Conservation (phyloP, 805 yeast species). For the Ogataea chonburiensis region DNA sequence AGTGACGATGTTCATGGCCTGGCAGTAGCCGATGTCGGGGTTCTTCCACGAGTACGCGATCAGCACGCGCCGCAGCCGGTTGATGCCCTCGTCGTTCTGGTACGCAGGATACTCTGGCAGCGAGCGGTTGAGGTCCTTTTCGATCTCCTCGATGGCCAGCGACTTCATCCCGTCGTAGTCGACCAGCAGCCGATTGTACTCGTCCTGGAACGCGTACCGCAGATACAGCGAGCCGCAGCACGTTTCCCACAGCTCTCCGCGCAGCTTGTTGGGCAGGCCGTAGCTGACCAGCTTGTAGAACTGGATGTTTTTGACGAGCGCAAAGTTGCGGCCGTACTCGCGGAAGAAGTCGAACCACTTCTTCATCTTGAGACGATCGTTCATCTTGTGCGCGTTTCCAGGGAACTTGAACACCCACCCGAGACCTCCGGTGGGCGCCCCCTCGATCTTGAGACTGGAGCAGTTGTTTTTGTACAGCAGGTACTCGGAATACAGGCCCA, state of each 20-base stretch:
- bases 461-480: slow-evolving; percentile 59
- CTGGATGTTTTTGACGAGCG: slow-evolving; percentile 68
- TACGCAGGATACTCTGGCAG: slow-evolving; percentile 95
- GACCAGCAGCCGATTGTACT: slow-evolving; percentile 56
- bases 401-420: slow-evolving; percentile 87
- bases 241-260: slow-evolving; percentile 97
- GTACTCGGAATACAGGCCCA: slow-evolving; percentile 82
- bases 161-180: slow-evolving; percentile 66
- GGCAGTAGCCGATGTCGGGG: slow-evolving; percentile 97
- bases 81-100: slow-evolving; percentile 82
- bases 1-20: slow-evolving; percentile 94
- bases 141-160: slow-evolving; percentile 92
- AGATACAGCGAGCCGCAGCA: slow-evolving; percentile 81
- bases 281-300: slow-evolving; percentile 83
- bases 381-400: slow-evolving; percentile 73
- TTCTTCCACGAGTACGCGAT: slow-evolving; percentile 96
- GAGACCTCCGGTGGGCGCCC: slow-evolving; percentile 77
- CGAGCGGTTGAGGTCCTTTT: slow-evolving; percentile 91
- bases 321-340: slow-evolving; percentile 79
- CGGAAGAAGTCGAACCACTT: slow-evolving; percentile 91
- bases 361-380: slow-evolving; percentile 83
- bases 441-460: slow-evolving; percentile 41
- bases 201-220: slow-evolving; percentile 59
- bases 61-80: slow-evolving; percentile 78
- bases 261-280: slow-evolving; percentile 88